These are phyloP conservation scores for Skeletonema potamos DNA, from an alignment of 108 stramenopile genomes.

Conservation along the genomic window DNA sequence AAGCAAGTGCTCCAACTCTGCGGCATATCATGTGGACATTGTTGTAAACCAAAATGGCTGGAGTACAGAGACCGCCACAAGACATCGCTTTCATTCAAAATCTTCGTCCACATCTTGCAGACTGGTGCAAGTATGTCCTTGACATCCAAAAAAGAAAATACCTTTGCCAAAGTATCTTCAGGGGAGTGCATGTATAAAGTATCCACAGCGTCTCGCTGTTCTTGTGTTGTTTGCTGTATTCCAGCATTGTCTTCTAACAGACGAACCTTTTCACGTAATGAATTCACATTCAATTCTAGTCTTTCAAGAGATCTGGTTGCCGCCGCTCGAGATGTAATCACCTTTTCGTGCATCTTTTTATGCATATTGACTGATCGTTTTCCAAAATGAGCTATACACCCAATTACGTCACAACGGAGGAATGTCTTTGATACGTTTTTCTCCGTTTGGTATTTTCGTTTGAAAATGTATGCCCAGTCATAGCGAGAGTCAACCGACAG, in stretches of 20 bases:
- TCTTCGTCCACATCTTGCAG: constrained; percentile 40
- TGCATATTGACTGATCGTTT: background rate
- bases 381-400: background rate
- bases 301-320: background rate
- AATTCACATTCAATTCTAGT: background rate
- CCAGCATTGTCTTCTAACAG: background rate
- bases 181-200: constrained; percentile 8
- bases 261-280: background rate
- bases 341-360: constrained; percentile 1
- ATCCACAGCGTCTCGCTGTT: background rate
- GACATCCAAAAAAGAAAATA: constrained; percentile 40
- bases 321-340: background rate
- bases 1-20: constrained; percentile 23
- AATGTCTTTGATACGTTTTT: constrained; percentile 5
- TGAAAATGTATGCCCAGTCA: constrained; percentile 40
- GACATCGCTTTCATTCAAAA: constrained; percentile 4
- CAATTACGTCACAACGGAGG: background rate
- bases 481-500: constrained; percentile 4
- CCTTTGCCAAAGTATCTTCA: background rate
- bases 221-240: background rate
- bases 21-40: background rate
- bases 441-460: constrained; percentile 17
- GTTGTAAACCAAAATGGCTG: constrained; percentile 25
- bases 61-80: constrained; percentile 34
- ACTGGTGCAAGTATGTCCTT: constrained; percentile 23